Percentiles rank a stretch among this genome's conserved stretches.
These are phyloP conservation scores for Podospora appendiculata DNA, from an alignment of 495 filamentous ascomycete species.

Conservation along the genomic window DNA sequence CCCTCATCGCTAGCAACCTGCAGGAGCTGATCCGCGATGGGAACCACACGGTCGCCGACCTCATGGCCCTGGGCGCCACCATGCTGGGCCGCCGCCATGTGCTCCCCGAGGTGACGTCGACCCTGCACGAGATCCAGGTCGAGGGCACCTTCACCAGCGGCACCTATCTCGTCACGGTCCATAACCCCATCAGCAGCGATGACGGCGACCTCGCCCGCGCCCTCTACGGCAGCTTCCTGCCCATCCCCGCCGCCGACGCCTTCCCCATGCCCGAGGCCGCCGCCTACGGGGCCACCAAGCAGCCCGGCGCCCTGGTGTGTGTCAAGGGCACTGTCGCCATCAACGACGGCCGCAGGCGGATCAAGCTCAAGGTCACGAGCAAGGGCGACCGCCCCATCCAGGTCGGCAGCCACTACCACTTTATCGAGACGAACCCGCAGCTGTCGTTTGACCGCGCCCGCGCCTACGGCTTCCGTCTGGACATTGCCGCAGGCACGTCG, in stretches of 20 bases:
- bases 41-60: conserved; percentile 79
- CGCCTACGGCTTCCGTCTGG: conserved; percentile 78
- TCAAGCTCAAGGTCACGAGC: conserved; percentile 69
- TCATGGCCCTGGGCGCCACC: conserved; percentile 84
- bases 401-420: conserved; percentile 94
- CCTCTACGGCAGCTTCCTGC: conserved; percentile 88
- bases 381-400: conserved; percentile 89
- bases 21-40: conserved; percentile 99
- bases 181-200: conserved; percentile 79
- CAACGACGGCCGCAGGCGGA: conserved; percentile 68
- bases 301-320: conserved; percentile 73
- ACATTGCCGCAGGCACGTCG: conserved; percentile 87
- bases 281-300: conserved; percentile 55
- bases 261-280: conserved; percentile 55
- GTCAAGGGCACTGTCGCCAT: conserved; percentile 66
- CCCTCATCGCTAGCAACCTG: conserved; percentile 81
- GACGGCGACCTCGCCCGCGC: conserved; percentile 82
- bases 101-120: conserved; percentile 67
- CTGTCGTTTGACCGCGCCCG: conserved; percentile 84
- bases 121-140: conserved; percentile 78
- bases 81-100: conserved; percentile 96
- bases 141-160: conserved; percentile 90
- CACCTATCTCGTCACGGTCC: conserved; percentile 92
- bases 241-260: conserved; percentile 56
- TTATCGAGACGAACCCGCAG: conserved; percentile 87